A percentile compares a stretch with the other conserved stretches of the same genome.
These are phyloP conservation scores for Thielaviopsis punctulata DNA, from an alignment of 2,329 filamentous ascomycete genomes.

Conservation along the genomic window DNA sequence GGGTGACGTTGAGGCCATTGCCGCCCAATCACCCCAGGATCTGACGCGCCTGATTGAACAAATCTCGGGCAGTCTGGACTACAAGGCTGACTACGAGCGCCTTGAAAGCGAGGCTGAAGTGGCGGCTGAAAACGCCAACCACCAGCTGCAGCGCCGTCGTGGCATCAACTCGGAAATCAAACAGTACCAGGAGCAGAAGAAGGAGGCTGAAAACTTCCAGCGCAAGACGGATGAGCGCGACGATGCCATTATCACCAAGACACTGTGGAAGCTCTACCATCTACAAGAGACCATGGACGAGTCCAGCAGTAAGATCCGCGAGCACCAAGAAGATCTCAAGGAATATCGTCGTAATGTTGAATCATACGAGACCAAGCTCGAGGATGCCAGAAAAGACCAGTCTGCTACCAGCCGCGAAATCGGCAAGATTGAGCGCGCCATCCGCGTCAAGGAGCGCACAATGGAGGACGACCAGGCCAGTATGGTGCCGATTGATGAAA, in stretches of 20 bases:
- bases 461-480: conserved; percentile 75
- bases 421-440: conserved; percentile 64
- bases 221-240: conserved; percentile 82
- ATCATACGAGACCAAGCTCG: conserved; percentile 62
- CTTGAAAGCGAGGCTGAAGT: conserved; percentile 77
- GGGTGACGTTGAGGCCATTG: conserved; percentile 93
- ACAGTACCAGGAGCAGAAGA: conserved; percentile 92
- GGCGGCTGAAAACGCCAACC: conserved; percentile 73
- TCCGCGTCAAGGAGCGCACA: conserved; percentile 70
- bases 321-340: conserved; percentile 86
- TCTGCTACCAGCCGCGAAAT: conserved; percentile 60
- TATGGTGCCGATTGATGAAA: conserved; percentile 80
- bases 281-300: conserved; percentile 88
- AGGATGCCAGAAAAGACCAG: conserved; percentile 72
- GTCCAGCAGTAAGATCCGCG: conserved; percentile 76
- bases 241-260: conserved; percentile 78
- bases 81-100: conserved; percentile 83
- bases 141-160: conserved; percentile 73
- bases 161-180: conserved; percentile 97
- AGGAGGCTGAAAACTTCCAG: conserved; percentile 84
- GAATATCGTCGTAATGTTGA: conserved; percentile 80
- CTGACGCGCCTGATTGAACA: conserved; percentile 90
- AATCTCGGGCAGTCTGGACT: conserved; percentile 88
- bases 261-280: conserved; percentile 91
- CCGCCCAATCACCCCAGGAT: conserved; percentile 84